Base-by-base conservation (phyloP, 208 protist genomes). In the Leishmania martiniquensis region DNA sequence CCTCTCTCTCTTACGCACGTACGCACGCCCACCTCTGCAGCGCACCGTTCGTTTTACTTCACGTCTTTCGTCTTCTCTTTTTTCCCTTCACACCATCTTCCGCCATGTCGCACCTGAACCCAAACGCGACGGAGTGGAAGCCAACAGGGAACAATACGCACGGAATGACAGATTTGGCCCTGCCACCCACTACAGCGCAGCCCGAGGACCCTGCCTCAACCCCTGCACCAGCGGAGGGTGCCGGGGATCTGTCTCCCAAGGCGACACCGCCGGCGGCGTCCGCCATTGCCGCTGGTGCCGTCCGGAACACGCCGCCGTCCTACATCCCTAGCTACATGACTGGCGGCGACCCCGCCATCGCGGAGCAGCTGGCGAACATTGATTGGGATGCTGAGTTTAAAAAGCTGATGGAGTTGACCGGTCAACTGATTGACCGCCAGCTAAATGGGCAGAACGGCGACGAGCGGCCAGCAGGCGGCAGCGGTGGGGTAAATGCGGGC, bases 361-460 rank as follows among this genome's bases (percentile, higher is more conserved):
- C 70, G 0, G 81, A 81, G 60, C 67, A 76, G 67, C 69, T 75
- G 32, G 34, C 76, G 13, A 80, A 69, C 47, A 88, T 91, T 37
- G 87, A 96, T 75, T 96, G 92, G 92, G 76, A 74, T 10, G 88
- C 88, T 20, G 90, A 94, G 82, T 96, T 92, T 72, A 81, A 88
- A 67, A 80, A 88, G 44, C 83, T 96, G 57, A 93, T 96, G 92
- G 78, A 82, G 45, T 83, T 94, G 55, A 96, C 92, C 20, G 84
- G 80, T 25, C 80, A 93, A 69, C 72, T 93, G 67, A 89, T 96
- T 62, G 82, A 92, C 32, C 79, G 83, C 47, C 92, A 96, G 77
- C 77, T 91, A 20, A 82, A 80, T 71, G 82, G 79, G 29, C 83
- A 81, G 47, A 65, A 70, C n/a, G 83, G 89, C n/a, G 82, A 84